phyloP scores from a whole-genome alignment of 305 asterid genomes.

The Fraxinus latifolia region DNA sequence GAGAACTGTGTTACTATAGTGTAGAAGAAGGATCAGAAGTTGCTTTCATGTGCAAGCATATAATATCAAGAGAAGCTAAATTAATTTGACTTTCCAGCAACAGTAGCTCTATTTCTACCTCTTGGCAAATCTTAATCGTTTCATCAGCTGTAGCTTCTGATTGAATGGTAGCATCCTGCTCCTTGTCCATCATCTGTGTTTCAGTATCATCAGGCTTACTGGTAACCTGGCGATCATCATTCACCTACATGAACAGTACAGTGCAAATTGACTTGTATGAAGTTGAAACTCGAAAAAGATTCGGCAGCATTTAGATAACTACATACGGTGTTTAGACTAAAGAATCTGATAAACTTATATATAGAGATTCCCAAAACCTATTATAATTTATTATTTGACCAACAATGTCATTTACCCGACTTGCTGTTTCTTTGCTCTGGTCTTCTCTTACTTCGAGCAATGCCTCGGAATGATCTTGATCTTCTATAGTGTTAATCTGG shows the following conservation, averaged over 20 bases:
- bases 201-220: conserved; percentile 17
- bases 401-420: conserved; percentile 18
- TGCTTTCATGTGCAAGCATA: not conserved
- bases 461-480: conserved; percentile 18
- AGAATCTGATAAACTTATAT: not conserved
- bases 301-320: not conserved
- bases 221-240: conserved; percentile 9
- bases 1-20: not conserved
- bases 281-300: not conserved
- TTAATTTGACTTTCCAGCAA: not conserved
- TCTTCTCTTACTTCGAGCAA: conserved; percentile 17
- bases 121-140: not conserved
- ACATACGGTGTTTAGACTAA: not conserved
- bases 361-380: not conserved
- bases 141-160: conserved; percentile 25
- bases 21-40: not conserved
- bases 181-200: conserved; percentile 9
- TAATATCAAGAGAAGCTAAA: not conserved
- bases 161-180: conserved; percentile 6
- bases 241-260: conserved; percentile 5
- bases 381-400: conserved; percentile 6
- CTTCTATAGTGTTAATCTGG: not conserved
- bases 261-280: not conserved
- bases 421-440: conserved; percentile 19
- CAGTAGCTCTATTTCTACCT: conserved; percentile 8